Conservation (phyloP, 2,329 filamentous ascomycete genomes). For the Fusarium newnesense region DNA sequence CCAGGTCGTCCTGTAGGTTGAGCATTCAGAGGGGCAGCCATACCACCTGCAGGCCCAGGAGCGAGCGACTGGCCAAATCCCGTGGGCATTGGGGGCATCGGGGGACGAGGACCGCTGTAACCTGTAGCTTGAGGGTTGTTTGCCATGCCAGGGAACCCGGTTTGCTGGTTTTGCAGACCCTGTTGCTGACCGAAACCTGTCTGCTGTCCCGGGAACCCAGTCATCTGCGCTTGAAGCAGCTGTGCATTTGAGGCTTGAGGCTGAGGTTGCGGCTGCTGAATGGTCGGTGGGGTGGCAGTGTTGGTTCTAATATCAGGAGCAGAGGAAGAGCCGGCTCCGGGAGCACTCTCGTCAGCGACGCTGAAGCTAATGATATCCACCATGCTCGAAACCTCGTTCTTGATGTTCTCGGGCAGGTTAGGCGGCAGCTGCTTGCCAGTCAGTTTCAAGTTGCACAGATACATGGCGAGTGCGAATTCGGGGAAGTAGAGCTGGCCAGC, state of each 20-base stretch:
- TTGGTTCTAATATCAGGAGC: constrained; percentile 66
- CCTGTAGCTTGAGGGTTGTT: constrained; percentile 79
- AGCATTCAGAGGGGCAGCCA: constrained; percentile 78
- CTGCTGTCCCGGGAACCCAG: constrained; percentile 70
- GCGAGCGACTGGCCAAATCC: constrained; percentile 65
- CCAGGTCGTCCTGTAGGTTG: constrained; percentile 93
- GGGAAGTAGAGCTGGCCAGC: constrained; percentile 96
- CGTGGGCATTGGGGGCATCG: constrained; percentile 84
- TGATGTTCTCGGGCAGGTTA: constrained; percentile 82
- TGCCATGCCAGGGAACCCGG: constrained; percentile 73
- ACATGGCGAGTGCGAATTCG: constrained; percentile 98
- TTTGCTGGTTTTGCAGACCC: constrained; percentile 73
- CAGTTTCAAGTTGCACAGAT: constrained; percentile 93
- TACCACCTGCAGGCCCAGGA: constrained; percentile 69
- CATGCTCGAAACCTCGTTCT: constrained; percentile 99
- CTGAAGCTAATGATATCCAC: constrained; percentile 99
- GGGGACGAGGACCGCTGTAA: constrained; percentile 86
- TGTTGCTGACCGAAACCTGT: constrained; percentile 67
- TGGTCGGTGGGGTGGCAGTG: constrained; percentile 61
- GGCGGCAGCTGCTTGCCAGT: constrained; percentile 85
- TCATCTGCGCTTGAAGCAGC: constrained; percentile 73
- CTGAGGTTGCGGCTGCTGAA: constrained; percentile 77
- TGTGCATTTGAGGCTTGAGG: constrained; percentile 79
- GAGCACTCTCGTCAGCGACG: constrained; percentile 75
- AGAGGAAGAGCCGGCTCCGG: constrained; percentile 68